A percentile compares a stretch with the other conserved stretches of the same genome.
These are phyloP conservation scores for Sugiyamaella qingdaonensis DNA, from an alignment of 805 yeast species.

Conservation along the genomic window DNA sequence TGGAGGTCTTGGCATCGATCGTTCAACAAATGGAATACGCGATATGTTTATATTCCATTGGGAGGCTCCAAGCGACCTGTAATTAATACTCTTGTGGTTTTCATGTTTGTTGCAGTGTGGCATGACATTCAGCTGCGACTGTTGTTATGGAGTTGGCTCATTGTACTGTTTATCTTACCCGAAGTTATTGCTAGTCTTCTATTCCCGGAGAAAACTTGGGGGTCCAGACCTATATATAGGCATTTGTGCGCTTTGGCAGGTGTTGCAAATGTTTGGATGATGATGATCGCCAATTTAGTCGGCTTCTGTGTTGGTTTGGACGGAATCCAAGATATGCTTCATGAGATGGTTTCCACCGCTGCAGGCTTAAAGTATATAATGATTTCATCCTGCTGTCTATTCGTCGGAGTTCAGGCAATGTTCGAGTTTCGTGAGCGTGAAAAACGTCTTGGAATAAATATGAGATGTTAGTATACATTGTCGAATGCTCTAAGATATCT, in stretches of 20 bases:
- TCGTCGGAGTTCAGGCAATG: conserved; percentile 88
- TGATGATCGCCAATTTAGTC: conserved; percentile 93
- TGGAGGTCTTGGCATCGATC: conserved; percentile 99
- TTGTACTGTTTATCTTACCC: conserved; percentile 82
- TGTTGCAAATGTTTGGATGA: conserved; percentile 88
- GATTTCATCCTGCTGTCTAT: conserved; percentile 64
- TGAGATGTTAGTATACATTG: conserved; percentile 56
- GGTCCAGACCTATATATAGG: conserved; percentile 63
- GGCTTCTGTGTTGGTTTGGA: conserved; percentile 93
- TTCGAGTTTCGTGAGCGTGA: conserved; percentile 88
- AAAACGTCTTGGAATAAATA: conserved; percentile 73
- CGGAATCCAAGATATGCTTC: conserved; percentile 64
- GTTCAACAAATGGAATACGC: conserved; percentile 81
- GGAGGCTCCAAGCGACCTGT: conserved; percentile 78
- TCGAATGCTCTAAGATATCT: not conserved
- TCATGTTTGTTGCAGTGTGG: conserved; percentile 96
- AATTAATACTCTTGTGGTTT: conserved; percentile 75
- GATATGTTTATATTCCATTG: conserved; percentile 86
- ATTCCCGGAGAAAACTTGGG: conserved; percentile 36
- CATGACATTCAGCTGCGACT: conserved; percentile 90
- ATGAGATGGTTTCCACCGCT: conserved; percentile 66
- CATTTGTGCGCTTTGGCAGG: conserved; percentile 84
- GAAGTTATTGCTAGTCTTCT: conserved; percentile 61
- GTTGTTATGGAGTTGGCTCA: conserved; percentile 92
- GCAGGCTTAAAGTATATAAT: conserved; percentile 57